Percentiles rank a stretch among this genome's conserved stretches.
phyloP scores from a whole-genome alignment of 108 stramenopile species.

The Pseudonitzschia pungens region DNA sequence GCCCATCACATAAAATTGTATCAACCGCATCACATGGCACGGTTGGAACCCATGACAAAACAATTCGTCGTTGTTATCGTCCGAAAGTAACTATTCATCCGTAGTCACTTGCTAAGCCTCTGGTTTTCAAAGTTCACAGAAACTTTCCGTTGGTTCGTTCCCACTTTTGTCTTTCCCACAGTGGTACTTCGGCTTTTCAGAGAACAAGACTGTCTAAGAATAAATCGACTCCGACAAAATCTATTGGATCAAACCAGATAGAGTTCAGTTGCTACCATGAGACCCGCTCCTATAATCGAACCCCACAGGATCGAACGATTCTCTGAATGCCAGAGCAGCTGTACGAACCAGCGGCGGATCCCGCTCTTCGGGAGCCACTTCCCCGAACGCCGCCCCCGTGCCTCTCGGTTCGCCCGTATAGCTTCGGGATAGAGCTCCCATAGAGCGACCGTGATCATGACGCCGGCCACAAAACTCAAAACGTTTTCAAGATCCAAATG shows the following conservation, averaged over 20 bases:
- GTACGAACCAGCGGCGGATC: not conserved
- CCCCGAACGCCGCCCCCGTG: not conserved
- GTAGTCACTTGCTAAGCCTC: no score
- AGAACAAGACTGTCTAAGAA: no score
- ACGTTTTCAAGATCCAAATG: constrained; percentile 68
- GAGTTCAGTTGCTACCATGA: constrained; percentile 36
- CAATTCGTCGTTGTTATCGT: no score
- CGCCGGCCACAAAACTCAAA: constrained; percentile 79
- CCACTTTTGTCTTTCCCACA: no score
- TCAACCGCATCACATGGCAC: no score
- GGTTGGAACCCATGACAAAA: no score
- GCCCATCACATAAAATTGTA: no score
- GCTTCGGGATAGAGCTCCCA: constrained; percentile 81
- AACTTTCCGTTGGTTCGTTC: no score
- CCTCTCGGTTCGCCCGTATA: constrained; percentile 31
- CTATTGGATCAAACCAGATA: constrained; percentile 26
- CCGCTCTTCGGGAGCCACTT: not conserved
- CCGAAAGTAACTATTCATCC: no score
- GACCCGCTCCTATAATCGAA: constrained; percentile 19
- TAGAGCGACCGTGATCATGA: constrained; percentile 80
- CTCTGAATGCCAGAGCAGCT: not conserved
- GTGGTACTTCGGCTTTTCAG: no score
- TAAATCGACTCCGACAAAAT: not conserved
- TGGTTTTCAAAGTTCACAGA: no score
- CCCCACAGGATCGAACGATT: constrained; percentile 32